Conservation (phyloP, 116 monocot species). For the Papilionanthe hybrid region DNA sequence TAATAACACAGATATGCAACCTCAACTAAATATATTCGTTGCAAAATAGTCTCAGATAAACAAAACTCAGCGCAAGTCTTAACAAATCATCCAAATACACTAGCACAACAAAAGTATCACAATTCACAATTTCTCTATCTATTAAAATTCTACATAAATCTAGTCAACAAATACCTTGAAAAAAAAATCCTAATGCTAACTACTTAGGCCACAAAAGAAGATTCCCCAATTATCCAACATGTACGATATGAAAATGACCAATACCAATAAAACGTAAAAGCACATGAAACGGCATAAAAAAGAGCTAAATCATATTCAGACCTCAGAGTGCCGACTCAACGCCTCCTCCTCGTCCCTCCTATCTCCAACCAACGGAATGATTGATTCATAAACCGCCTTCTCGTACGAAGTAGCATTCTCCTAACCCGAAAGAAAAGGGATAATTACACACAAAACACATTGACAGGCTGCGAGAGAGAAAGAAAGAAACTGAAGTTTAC, state of each 20-base stretch:
- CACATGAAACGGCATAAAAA: neutral
- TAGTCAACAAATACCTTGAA: neutral
- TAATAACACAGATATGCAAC: neutral
- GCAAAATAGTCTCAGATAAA: neutral
- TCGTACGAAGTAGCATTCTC: conserved; percentile 55
- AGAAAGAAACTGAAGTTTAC: neutral
- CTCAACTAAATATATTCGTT: neutral
- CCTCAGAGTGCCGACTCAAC: conserved; percentile 44
- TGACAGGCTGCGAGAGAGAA: neutral
- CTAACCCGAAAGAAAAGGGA: conserved; percentile 8
- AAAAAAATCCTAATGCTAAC: too few relatives aligned
- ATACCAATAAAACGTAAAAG: neutral
- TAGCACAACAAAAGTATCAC: neutral
- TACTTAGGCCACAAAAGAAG: neutral
- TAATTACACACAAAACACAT: neutral
- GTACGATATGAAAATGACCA: neutral
- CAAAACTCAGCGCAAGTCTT: neutral
- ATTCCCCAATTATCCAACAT: neutral
- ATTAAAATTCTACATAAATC: neutral
- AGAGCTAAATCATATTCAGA: conserved; percentile 3
- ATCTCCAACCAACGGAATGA: conserved; percentile 43
- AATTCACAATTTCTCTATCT: neutral
- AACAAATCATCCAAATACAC: neutral
- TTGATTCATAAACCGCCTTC: conserved; percentile 55
- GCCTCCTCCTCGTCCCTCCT: conserved; percentile 44